These are phyloP conservation scores for Chaetothyriales sp. DNA, from an alignment of 2,329 filamentous ascomycete species.

Conservation along the genomic window DNA sequence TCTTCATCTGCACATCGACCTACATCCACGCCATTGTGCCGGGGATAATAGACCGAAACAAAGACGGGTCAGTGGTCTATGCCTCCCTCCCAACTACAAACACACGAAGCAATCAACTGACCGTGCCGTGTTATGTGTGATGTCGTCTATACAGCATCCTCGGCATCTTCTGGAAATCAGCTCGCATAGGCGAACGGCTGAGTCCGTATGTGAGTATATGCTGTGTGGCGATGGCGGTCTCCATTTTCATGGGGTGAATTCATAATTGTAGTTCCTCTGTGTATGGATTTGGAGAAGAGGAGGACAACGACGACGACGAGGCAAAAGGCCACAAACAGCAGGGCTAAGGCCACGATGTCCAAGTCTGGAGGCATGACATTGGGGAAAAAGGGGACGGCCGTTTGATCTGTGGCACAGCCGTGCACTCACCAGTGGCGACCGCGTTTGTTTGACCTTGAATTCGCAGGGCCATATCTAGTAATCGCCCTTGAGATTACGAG, in stretches of 20 bases:
- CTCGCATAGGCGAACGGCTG: conserved; percentile 77
- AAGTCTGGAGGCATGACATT: too few species aligned
- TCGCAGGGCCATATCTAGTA: too few species aligned
- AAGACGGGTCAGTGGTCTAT: conserved; percentile 54
- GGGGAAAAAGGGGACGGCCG: too few species aligned
- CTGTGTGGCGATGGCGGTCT: conserved; percentile 85
- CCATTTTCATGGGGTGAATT: conserved; percentile 18
- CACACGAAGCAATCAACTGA: not conserved
- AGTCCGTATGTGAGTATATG: conserved; percentile 93
- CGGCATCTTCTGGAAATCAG: conserved; percentile 92
- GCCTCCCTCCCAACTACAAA: conserved; percentile 1
- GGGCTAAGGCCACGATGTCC: too few species aligned
- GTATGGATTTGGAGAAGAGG: not conserved
- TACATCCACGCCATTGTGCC: conserved; percentile 88
- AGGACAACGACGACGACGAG: too few species aligned
- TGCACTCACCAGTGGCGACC: too few species aligned
- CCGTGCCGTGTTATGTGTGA: not conserved
- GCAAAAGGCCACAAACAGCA: too few species aligned
- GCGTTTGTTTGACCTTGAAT: too few species aligned
- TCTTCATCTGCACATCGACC: conserved; percentile 89
- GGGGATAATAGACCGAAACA: conserved; percentile 80
- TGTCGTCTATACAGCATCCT: conserved; percentile 43
- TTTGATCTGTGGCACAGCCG: too few species aligned
- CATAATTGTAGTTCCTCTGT: not conserved
- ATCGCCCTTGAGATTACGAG: too few species aligned